A percentile compares a stretch with the other conserved stretches of the same genome.
phyloP scores from a whole-genome alignment of 2,329 filamentous ascomycete species.

The Sphaerulina musiva region DNA sequence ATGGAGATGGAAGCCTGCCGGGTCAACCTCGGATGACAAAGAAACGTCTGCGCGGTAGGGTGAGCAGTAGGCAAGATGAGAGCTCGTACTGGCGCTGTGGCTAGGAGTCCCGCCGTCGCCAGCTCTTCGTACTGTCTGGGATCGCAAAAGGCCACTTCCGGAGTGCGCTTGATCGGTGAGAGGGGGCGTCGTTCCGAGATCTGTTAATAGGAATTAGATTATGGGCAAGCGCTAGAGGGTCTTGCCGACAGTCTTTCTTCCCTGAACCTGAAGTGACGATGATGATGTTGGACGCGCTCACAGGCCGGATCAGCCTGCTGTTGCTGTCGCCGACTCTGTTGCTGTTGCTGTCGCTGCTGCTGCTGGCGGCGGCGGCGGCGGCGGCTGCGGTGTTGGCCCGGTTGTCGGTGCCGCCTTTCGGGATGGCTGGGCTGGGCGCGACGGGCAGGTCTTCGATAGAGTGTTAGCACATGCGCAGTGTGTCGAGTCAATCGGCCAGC shows the following conservation, averaged over 20 bases:
- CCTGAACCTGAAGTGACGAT: background rate
- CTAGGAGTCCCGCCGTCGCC: slow-evolving; percentile 2
- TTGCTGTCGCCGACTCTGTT: background rate
- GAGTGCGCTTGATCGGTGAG: slow-evolving; percentile 9
- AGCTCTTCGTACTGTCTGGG: slow-evolving; percentile 25
- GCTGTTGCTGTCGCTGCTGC: background rate
- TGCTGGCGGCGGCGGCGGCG: background rate
- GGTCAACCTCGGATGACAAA: slow-evolving; percentile 7
- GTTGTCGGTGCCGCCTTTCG: slow-evolving; percentile 3
- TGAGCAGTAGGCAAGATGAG: background rate
- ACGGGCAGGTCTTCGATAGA: slow-evolving; percentile 5
- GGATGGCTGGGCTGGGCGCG: slow-evolving; percentile 1
- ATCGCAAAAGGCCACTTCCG: slow-evolving; percentile 21
- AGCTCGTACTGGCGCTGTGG: background rate
- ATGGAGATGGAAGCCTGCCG: slow-evolving; percentile 22
- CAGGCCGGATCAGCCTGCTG: background rate
- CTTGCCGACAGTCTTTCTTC: slow-evolving; percentile 8
- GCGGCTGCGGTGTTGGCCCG: slow-evolving; percentile 1
- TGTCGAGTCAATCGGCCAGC: background rate
- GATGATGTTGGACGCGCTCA: slow-evolving; percentile 4
- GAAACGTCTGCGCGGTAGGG: no score
- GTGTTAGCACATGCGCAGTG: slow-evolving; percentile 1
- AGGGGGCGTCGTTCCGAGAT: slow-evolving; percentile 5
- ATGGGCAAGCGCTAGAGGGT: slow-evolving; percentile 1
- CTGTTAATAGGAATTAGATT: slow-evolving; percentile 4